Percentiles rank a stretch among this genome's conserved stretches.
Evolutionary conservation across 805 yeast genomes (phyloP).

Genomic region (Saturnispora mendoncae): DNA sequence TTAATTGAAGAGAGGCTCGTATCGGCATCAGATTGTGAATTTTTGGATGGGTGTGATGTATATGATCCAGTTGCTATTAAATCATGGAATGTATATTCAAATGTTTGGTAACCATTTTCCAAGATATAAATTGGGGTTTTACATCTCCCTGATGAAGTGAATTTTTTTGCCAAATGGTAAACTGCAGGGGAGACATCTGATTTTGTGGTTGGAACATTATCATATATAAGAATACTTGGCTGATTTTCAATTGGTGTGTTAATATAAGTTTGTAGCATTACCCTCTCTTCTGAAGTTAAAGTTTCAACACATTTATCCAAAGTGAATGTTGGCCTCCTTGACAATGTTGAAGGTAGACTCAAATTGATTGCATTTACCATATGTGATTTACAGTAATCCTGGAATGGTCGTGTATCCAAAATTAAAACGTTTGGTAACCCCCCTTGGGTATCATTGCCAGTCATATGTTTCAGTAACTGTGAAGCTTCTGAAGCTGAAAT

Average conservation of each 20-base stretch:
- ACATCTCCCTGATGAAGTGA: constrained; percentile 32
- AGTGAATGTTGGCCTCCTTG: constrained; percentile 66
- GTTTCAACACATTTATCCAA: constrained; percentile 55
- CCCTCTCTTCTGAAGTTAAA: constrained; percentile 44
- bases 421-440: constrained; percentile 33
- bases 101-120: constrained; percentile 33
- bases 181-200: constrained; percentile 31
- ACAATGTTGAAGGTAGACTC: constrained; percentile 81
- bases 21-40: background rate
- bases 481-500: constrained; percentile 13
- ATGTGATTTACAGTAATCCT: constrained; percentile 56
- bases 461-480: constrained; percentile 15
- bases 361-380: constrained; percentile 59
- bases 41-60: background rate
- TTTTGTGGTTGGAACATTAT: constrained; percentile 29
- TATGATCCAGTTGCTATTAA: background rate
- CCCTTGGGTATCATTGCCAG: constrained; percentile 12
- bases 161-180: constrained; percentile 40
- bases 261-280: constrained; percentile 32
- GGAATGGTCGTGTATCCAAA: constrained; percentile 74
- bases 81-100: constrained; percentile 18
- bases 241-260: constrained; percentile 23
- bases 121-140: constrained; percentile 35
- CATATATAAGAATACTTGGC: constrained; percentile 46
- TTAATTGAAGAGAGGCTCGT: constrained; percentile 6